phyloP scores from a whole-genome alignment of 371 early-diverging fungal genomes.

The Nematocida major region DNA sequence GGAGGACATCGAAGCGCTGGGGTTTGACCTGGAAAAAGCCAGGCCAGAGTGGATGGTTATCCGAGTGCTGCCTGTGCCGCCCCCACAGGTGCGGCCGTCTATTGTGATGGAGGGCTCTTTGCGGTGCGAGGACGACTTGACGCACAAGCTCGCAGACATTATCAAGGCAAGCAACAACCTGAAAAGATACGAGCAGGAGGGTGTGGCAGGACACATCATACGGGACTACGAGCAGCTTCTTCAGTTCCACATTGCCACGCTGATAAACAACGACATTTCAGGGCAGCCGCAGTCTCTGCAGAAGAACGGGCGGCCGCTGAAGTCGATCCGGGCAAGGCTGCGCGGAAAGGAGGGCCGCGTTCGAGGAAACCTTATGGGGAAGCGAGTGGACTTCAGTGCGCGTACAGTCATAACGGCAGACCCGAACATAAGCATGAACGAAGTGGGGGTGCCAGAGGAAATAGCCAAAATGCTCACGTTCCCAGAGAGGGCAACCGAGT shows the following conservation, averaged over 20 bases:
- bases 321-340: slow-evolving; percentile 87
- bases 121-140: slow-evolving; percentile 90
- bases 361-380: slow-evolving; percentile 98
- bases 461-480: slow-evolving; percentile 94
- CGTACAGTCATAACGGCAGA: slow-evolving; percentile 99
- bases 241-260: slow-evolving; percentile 94
- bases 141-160: slow-evolving; percentile 83
- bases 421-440: slow-evolving; percentile 86
- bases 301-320: slow-evolving; percentile 86
- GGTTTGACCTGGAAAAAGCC: slow-evolving; percentile 79
- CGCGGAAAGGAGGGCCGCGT: slow-evolving; percentile 99
- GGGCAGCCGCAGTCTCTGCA: slow-evolving; percentile 91
- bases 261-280: slow-evolving; percentile 94
- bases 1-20: slow-evolving; percentile 78
- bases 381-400: slow-evolving; percentile 98
- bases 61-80: slow-evolving; percentile 86
- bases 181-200: slow-evolving; percentile 80
- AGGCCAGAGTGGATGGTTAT: slow-evolving; percentile 97
- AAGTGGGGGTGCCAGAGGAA: slow-evolving; percentile 94
- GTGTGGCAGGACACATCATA: slow-evolving; percentile 84
- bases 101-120: slow-evolving; percentile 86
- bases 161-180: slow-evolving; percentile 87
- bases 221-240: slow-evolving; percentile 84
- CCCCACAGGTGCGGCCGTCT: slow-evolving; percentile 94
- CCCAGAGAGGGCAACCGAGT: slow-evolving; percentile 93